phyloP scores from a whole-genome alignment of 768 basidiomycete species.

The Lyophyllum semitale region DNA sequence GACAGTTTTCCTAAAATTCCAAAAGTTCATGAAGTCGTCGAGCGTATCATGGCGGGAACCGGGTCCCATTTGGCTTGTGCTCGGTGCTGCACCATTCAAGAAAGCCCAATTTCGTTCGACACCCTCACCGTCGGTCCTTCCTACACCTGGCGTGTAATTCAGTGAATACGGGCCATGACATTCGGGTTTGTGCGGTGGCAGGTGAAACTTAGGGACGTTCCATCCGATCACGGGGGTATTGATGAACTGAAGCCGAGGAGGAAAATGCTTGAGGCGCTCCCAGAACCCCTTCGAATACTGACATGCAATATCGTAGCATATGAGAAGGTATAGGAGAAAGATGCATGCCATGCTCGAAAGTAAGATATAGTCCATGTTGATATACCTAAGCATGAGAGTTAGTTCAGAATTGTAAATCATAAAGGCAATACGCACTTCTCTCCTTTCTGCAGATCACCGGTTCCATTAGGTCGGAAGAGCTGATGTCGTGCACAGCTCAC shows the following conservation, averaged over 20 bases:
- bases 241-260: background rate
- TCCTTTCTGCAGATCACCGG: too few species aligned
- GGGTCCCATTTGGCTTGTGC: constrained; percentile 19
- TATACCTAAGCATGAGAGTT: background rate
- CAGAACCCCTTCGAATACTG: constrained; percentile 25
- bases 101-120: constrained; percentile 33
- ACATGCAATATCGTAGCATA: constrained; percentile 35
- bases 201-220: background rate
- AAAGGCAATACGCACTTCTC: too few species aligned
- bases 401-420: background rate
- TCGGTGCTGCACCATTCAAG: constrained; percentile 17
- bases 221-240: background rate
- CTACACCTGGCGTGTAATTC: background rate
- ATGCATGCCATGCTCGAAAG: background rate
- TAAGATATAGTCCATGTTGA: background rate
- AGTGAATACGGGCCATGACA: constrained; percentile 18
- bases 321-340: constrained; percentile 3
- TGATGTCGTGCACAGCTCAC: constrained; percentile 18
- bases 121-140: background rate
- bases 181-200: too few species aligned
- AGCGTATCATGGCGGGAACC: constrained; percentile 23
- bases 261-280: constrained; percentile 16
- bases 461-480: background rate
- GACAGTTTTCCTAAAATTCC: constrained; percentile 23
- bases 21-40: constrained; percentile 23